Conservation (phyloP, 148 eudicot species). For the Gaultheria prostrata region DNA sequence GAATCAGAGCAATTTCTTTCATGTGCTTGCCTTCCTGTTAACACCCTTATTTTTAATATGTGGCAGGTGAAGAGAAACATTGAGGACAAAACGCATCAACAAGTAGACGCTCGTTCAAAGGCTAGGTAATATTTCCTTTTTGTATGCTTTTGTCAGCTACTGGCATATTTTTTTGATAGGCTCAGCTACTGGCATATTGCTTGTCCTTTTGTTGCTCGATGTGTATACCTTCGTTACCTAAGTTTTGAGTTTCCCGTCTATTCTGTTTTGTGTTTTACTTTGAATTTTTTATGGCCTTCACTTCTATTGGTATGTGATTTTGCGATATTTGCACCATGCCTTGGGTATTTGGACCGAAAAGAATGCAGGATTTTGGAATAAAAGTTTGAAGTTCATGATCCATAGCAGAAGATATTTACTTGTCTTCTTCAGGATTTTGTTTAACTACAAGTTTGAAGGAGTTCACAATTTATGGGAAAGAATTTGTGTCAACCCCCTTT, state of each 20-base stretch:
- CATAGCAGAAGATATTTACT: background rate
- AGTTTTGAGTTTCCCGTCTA: background rate
- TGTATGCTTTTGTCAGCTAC: background rate
- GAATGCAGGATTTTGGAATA: background rate
- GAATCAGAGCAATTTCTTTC: background rate
- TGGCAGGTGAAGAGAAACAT: conserved; percentile 71
- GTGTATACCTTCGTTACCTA: background rate
- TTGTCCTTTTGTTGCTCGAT: background rate
- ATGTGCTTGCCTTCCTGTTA: background rate
- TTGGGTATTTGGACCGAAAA: background rate
- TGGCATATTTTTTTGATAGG: background rate
- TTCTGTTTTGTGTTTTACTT: conserved; percentile 5
- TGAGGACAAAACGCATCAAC: conserved; percentile 64
- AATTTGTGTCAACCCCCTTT: background rate
- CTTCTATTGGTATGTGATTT: background rate
- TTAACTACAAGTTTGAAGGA: background rate
- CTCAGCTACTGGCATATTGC: background rate
- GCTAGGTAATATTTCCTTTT: conserved; percentile 50
- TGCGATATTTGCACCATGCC: background rate
- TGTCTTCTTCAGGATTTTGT: background rate
- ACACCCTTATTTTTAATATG: background rate
- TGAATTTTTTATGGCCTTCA: background rate
- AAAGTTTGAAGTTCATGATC: background rate
- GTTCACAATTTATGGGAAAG: background rate
- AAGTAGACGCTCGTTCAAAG: conserved; percentile 87